Percentiles rank a stretch among this genome's conserved stretches.
These are phyloP conservation scores for Fusarium nanum DNA, from an alignment of 2,329 filamentous ascomycete genomes.

Conservation along the genomic window DNA sequence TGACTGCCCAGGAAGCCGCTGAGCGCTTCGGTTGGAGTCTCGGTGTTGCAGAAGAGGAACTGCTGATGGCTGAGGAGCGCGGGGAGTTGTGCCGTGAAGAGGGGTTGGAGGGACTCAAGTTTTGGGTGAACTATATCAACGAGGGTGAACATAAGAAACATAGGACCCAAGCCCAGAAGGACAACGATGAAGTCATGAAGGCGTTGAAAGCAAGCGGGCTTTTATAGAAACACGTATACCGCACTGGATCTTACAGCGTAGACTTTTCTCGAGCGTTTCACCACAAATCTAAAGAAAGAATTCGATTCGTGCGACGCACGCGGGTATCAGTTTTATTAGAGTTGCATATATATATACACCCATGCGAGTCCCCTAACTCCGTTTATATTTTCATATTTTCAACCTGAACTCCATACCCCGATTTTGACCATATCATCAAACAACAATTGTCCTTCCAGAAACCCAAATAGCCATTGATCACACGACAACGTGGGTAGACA, in stretches of 20 bases:
- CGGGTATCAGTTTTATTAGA: constrained; percentile 8
- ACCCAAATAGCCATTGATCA: constrained; percentile 11
- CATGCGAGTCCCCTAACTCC: constrained; percentile 18
- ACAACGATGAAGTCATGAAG: constrained; percentile 57
- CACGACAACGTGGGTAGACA: constrained; percentile 71
- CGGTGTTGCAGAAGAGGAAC: constrained; percentile 92
- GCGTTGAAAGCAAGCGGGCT: constrained; percentile 58
- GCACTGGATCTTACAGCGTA: constrained; percentile 18
- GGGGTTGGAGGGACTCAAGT: constrained; percentile 88
- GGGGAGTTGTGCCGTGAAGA: constrained; percentile 91
- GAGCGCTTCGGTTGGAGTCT: constrained; percentile 97
- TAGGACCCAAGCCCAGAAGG: constrained; percentile 46
- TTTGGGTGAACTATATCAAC: constrained; percentile 85
- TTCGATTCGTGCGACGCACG: not conserved
- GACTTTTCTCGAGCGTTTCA: constrained; percentile 13
- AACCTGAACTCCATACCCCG: constrained; percentile 28
- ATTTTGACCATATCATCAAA: not conserved
- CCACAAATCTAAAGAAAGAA: not conserved
- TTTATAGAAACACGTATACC: constrained; percentile 22
- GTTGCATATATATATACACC: not conserved
- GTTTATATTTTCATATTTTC: not conserved
- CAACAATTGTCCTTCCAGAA: not conserved
- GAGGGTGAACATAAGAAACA: constrained; percentile 54
- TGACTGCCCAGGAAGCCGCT: constrained; percentile 90
- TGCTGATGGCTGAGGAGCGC: constrained; percentile 96